Evolutionary conservation across 257 asterid species (phyloP).

Genomic region (Solanum ossicruentum): DNA sequence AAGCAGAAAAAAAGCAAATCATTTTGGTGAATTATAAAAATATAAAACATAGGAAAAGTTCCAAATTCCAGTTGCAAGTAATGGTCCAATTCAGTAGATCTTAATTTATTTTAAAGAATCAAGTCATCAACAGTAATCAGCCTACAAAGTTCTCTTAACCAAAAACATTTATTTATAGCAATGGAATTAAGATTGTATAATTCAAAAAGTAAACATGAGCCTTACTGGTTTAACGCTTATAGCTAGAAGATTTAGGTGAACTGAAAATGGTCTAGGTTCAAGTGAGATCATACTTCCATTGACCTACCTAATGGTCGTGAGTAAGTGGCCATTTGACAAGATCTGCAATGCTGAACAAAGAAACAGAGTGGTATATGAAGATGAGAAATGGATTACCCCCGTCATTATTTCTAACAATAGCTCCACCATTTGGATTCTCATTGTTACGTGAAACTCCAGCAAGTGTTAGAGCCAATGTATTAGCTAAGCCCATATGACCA

Average conservation of each 20-base stretch:
- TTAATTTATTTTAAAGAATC: background rate
- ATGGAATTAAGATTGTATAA: background rate
- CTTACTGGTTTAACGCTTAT: background rate
- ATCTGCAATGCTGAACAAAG: background rate
- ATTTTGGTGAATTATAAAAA: background rate
- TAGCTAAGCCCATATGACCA: slow-evolving; percentile 99
- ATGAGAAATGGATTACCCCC: slow-evolving; percentile 38
- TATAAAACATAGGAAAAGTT: background rate
- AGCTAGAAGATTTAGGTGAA: background rate
- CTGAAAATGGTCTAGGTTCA: background rate
- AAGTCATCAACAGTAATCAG: background rate
- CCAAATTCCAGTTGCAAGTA: background rate
- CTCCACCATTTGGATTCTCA: slow-evolving; percentile 64
- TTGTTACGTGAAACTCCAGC: slow-evolving; percentile 56
- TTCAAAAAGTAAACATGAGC: background rate
- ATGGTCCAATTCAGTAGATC: background rate
- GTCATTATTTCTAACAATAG: slow-evolving; percentile 36
- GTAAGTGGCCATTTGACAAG: background rate
- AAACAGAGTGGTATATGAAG: background rate
- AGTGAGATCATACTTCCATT: background rate
- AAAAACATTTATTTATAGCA: background rate
- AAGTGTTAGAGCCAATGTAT: slow-evolving; percentile 62
- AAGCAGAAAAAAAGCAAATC: background rate
- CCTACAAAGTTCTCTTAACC: background rate
- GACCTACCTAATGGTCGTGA: background rate